Conservation (phyloP, 208 protist genomes). For the Leishmania guyanensis region DNA sequence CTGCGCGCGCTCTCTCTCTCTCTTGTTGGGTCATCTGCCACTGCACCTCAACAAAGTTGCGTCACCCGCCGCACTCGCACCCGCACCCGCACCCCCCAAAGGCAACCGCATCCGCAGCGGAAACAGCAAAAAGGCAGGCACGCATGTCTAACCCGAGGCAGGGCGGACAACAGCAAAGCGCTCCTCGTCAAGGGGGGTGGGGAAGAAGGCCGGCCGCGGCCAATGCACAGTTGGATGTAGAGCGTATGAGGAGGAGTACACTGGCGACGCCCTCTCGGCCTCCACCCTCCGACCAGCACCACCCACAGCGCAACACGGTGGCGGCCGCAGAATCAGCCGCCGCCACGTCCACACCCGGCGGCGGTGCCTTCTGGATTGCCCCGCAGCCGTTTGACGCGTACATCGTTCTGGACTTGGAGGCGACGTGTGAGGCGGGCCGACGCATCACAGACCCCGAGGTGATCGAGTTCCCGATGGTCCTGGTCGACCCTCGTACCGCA, state of each 20-base stretch:
- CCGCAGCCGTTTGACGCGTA: constrained; percentile 56
- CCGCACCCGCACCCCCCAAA: neutral
- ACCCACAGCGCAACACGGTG: neutral
- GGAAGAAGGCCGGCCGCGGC: constrained; percentile 22
- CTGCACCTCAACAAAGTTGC: neutral
- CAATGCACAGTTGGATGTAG: constrained; percentile 20
- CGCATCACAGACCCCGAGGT: constrained; percentile 64
- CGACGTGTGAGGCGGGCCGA: constrained; percentile 78
- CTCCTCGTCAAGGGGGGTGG: neutral
- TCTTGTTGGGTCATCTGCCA: neutral
- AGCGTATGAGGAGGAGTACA: constrained; percentile 8
- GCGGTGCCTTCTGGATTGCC: neutral
- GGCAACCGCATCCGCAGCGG: neutral
- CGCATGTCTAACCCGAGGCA: neutral
- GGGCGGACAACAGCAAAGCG: neutral
- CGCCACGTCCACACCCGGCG: neutral
- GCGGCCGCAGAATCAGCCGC: neutral
- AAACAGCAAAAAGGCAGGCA: neutral
- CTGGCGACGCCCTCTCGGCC: neutral
- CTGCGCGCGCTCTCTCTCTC: neutral
- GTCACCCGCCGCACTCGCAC: neutral
- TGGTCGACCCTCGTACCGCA: constrained; percentile 61
- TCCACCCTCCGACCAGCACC: neutral
- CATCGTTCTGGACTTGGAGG: constrained; percentile 95
- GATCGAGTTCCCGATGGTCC: constrained; percentile 90